A percentile compares a stretch with the other conserved stretches of the same genome.
Conservation (phyloP, 371 early-diverging fungal genomes). For the Syncephalastrum contaminatum region DNA sequence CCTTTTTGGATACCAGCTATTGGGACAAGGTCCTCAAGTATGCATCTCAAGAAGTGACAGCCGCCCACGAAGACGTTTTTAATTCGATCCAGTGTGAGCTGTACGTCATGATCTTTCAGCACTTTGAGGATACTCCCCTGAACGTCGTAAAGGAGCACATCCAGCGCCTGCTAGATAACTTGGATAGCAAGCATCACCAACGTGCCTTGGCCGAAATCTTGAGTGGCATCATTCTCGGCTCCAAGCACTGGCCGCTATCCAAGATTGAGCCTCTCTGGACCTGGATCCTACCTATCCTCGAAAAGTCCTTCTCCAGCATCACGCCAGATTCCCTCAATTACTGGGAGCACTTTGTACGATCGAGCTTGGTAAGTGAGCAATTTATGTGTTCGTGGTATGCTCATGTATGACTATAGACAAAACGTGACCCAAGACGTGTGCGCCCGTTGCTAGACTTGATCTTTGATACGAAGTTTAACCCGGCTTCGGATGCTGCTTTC, state of each 20-base stretch:
- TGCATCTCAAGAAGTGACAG: conserved; percentile 63
- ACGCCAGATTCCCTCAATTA: conserved; percentile 70
- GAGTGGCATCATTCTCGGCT: conserved; percentile 80
- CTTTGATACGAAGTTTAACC: conserved; percentile 68
- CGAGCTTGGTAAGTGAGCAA: conserved; percentile 33
- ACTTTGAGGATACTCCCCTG: conserved; percentile 64
- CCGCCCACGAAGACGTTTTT: conserved; percentile 65
- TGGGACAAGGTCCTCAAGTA: conserved; percentile 60
- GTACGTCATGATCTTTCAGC: conserved; percentile 65
- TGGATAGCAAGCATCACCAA: conserved; percentile 74
- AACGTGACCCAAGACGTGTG: conserved; percentile 84
- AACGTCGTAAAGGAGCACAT: conserved; percentile 49
- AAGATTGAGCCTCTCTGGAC: conserved; percentile 56
- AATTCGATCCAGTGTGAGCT: conserved; percentile 53
- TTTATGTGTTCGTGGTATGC: background rate
- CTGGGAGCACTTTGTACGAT: conserved; percentile 73
- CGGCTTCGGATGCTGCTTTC: conserved; percentile 79
- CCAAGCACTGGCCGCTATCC: conserved; percentile 74
- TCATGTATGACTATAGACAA: conserved; percentile 22
- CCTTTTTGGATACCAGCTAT: conserved; percentile 46
- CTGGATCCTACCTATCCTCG: conserved; percentile 60
- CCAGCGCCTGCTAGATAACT: conserved; percentile 41
- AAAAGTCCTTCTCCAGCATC: conserved; percentile 51
- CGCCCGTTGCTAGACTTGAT: conserved; percentile 69
- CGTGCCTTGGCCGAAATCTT: conserved; percentile 79